Evolutionary conservation across 805 yeast species (phyloP), one percentile per base, ranked within the genome.

Genomic region (Limtongia smithiae): DNA sequence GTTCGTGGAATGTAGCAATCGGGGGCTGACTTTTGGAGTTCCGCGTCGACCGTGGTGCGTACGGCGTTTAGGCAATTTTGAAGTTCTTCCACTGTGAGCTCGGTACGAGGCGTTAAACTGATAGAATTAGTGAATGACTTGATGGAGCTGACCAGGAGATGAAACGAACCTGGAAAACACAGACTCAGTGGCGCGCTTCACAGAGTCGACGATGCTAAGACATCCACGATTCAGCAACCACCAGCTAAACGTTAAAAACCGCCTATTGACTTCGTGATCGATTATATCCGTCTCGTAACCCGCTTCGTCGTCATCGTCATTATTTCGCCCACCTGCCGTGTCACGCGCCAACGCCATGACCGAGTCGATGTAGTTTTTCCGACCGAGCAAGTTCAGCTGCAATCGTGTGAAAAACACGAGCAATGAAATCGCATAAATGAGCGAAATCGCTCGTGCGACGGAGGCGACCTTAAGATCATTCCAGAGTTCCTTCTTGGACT

Each of bases 151-250:
- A 7, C 17, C 6, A 11, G 7, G 15, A 6, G 7, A 11, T n/a
- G 35, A 8, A 6, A 22, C 9, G n/a, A 44, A 45, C 48, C 37
- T 34, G 9, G 71, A 76, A 64, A 88, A 87, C 21, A 80, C 81
- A 28, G 71, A 72, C 27, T 71, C 72, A 3, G 91, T 90, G 3
- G 77, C 69, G 1, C 66, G 62, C 60, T 80, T 79, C 25, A 87
- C 78, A 18, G 74, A 67, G 25, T 72, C 68, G 20, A 78, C 73
- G 31, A 86, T 68, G 30, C 73, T 69, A 20, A 73, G 60, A 89
- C 93, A 88, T 0, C 97, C 97, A 56, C 81, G 79, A 65, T 91
- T 89, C 43, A 91, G 71, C 39, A 91, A 67, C 96, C 96, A 91
- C 96, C 97, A 91, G 53, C 90, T 83, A 54, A 88, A 77, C 0